Conservation (phyloP, 2,329 filamentous ascomycete genomes). For the Apiospora aurea region DNA sequence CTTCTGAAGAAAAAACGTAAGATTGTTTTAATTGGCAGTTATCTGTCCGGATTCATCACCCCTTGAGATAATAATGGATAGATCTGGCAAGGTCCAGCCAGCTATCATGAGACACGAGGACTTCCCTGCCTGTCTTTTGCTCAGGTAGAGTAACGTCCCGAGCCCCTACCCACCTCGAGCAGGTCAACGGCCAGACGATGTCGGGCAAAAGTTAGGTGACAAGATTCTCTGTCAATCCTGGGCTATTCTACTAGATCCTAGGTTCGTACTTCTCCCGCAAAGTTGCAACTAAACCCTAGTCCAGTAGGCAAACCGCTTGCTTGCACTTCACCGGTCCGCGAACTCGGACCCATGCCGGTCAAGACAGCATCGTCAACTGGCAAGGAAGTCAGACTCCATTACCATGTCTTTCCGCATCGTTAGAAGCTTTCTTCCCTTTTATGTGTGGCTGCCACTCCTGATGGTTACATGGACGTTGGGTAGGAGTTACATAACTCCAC, state of each 20-base stretch:
- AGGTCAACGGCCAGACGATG: background rate
- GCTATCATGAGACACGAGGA: background rate
- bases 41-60: background rate
- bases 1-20: background rate
- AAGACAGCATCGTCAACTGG: background rate
- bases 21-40: slow-evolving; percentile 8
- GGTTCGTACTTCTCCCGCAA: background rate
- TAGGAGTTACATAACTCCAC: background rate
- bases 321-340: background rate
- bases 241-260: background rate
- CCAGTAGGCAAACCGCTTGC: background rate
- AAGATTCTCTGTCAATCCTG: background rate
- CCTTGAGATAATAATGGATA: background rate
- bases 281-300: slow-evolving; percentile 13
- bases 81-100: background rate
- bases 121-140: background rate
- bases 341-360: background rate
- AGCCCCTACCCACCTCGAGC: background rate
- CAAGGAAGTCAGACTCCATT: no score
- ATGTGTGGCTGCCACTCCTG: background rate
- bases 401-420: no score
- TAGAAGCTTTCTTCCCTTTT: no score
- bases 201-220: background rate
- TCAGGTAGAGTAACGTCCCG: background rate
- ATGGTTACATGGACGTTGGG: background rate